Evolutionary conservation across 2,329 filamentous ascomycete species (phyloP), one percentile per base, ranked within the genome.

Genomic region (Gremmenia infestans): DNA sequence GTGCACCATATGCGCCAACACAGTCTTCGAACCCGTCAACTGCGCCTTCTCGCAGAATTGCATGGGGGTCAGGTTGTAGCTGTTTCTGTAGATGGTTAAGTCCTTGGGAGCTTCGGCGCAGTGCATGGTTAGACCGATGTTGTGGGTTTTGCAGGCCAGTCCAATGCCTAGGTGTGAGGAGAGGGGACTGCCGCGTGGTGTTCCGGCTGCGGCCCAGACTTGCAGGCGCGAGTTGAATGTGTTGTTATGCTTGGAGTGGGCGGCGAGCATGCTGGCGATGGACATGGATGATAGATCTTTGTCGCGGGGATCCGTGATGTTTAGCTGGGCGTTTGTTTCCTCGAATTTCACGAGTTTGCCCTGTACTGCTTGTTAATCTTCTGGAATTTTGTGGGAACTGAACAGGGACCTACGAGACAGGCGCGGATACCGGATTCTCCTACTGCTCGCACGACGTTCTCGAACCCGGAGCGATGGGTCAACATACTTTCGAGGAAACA

Each of bases 401-500:
- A 32, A 32, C 11, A 17, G 23, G 23, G 8, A 48, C 42, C 36
- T 22, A 50, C 47, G 23, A 54, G 53, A 61, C 73, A 76, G 8
- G 73, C 74, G 12, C 74, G 65, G 46, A 77, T 76, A 0, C 75
- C 75, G 50, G 69, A 74, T 52, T 77, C 72, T 52, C 73, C 71
- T 2, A 78, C 74, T 0, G 74, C 74, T 25, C 63, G 65, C 54
- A 70, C 72, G 4, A 77, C 68, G 4, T 73, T 74, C 53, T 77
- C 74, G 54, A 77, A 77, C 4, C 75, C 74, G 53, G 75, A 76
- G 15, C 74, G 71, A 61, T 77, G 71, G 5, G 75, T 68, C 53
- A 77, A 71, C 77, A 80, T 78, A 43, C 76, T 78, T 63, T 80
- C 77, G 5, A 80, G 67, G 58, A 81, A 80, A 59, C 74, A 78